Evolutionary conservation across 1,284 basidiomycete genomes (phyloP).

Genomic region (Clitocybe nebularis): DNA sequence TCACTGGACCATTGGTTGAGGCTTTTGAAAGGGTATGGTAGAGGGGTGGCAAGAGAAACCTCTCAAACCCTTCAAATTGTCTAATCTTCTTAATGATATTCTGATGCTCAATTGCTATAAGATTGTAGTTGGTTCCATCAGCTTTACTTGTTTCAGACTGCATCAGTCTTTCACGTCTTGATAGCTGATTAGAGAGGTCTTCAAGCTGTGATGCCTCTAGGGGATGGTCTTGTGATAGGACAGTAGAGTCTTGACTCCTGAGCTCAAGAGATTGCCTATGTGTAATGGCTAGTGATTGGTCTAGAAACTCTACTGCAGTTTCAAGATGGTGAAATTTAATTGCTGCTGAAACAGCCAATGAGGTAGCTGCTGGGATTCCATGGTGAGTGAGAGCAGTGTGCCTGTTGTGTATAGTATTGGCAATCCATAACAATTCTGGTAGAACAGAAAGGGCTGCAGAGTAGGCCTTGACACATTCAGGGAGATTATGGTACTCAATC

Average conservation of each 20-base stretch:
- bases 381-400: not conserved
- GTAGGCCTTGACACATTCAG: constrained; percentile 1
- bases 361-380: not conserved
- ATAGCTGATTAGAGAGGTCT: not conserved
- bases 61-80: constrained; percentile 3
- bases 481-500: not conserved
- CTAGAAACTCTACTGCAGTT: constrained; percentile 5
- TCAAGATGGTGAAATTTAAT: not conserved
- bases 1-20: constrained; percentile 7
- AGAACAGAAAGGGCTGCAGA: not conserved
- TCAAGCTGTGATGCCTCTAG: not conserved
- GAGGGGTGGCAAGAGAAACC: constrained; percentile 1
- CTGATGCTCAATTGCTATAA: constrained; percentile 5
- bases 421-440: constrained; percentile 3
- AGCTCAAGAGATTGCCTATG: constrained; percentile 5
- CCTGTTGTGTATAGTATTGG: not conserved
- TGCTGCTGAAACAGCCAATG: not conserved
- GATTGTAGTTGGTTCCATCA: not conserved
- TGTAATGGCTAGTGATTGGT: constrained; percentile 6
- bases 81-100: constrained; percentile 6
- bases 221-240: not conserved
- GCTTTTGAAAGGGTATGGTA: constrained; percentile 2
- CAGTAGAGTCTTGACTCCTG: not conserved
- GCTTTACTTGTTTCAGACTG: not conserved
- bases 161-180: not conserved